A percentile compares a stretch with the other conserved stretches of the same genome.
These are phyloP conservation scores for Fusarium denticulatum DNA, from an alignment of 2,329 filamentous ascomycete species.

Conservation along the genomic window DNA sequence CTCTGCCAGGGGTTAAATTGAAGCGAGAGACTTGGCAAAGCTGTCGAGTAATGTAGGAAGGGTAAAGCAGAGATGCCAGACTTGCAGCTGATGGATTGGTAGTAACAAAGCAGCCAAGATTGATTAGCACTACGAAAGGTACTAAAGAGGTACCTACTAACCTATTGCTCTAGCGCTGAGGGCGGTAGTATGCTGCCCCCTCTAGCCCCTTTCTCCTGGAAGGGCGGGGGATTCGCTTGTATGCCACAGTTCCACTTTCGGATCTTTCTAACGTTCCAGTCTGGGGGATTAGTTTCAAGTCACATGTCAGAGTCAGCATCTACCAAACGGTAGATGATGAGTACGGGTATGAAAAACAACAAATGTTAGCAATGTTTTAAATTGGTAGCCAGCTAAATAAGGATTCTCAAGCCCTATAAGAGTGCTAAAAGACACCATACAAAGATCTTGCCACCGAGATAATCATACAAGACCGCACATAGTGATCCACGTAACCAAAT, in stretches of 20 bases:
- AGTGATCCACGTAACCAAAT: neutral
- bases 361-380: neutral
- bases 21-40: constrained; percentile 33
- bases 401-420: neutral
- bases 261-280: constrained; percentile 1
- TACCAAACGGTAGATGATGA: neutral
- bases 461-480: neutral
- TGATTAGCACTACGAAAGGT: neutral
- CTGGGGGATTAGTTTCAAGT: constrained; percentile 31
- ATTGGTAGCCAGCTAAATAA: neutral
- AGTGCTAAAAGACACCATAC: neutral
- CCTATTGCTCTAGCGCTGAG: neutral
- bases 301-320: constrained; percentile 23
- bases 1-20: constrained; percentile 12
- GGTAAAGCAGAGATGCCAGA: constrained; percentile 1
- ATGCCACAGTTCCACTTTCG: constrained; percentile 5
- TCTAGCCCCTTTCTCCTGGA: constrained; percentile 6
- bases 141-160: neutral
- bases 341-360: neutral
- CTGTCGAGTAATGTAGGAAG: neutral
- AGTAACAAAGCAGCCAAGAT: neutral
- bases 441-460: neutral
- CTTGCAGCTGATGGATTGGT: neutral
- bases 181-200: neutral
- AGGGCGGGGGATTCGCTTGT: constrained; percentile 7